These are phyloP conservation scores for Mycena sp. DNA, from an alignment of 1,284 basidiomycete genomes.

Conservation along the genomic window DNA sequence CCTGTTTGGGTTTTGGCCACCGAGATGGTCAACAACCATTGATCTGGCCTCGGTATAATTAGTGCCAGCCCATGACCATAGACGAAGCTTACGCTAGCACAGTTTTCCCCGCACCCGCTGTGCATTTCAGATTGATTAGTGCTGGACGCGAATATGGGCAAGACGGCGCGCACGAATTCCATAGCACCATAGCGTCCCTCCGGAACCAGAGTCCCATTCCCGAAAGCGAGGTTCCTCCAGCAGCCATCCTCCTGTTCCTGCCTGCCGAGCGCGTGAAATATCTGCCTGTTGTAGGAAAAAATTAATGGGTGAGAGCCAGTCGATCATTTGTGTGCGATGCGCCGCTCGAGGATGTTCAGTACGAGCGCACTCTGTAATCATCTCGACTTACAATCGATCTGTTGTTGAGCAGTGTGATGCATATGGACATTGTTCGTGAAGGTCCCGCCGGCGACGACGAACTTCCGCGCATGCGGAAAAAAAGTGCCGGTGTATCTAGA, in stretches of 20 bases:
- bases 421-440: too few relatives aligned
- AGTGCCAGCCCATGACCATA: too few relatives aligned
- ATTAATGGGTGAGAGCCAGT: conserved; percentile 6
- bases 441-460: too few relatives aligned
- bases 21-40: conserved; percentile 8
- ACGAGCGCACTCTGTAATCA: background rate
- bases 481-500: too few relatives aligned
- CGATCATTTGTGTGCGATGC: background rate
- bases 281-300: conserved; percentile 2
- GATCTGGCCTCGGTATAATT: background rate
- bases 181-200: background rate
- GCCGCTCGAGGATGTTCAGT: background rate
- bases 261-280: background rate
- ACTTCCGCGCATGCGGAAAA: too few relatives aligned
- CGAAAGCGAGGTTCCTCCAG: background rate
- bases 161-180: background rate
- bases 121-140: background rate
- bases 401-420: too few relatives aligned
- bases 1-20: background rate
- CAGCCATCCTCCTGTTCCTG: background rate
- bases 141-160: background rate
- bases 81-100: background rate
- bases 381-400: too few relatives aligned
- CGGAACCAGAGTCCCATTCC: background rate
- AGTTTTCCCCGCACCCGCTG: conserved; percentile 4